These are phyloP conservation scores for Daldinia caldariorum DNA, from an alignment of 495 filamentous ascomycete species.

Conservation along the genomic window DNA sequence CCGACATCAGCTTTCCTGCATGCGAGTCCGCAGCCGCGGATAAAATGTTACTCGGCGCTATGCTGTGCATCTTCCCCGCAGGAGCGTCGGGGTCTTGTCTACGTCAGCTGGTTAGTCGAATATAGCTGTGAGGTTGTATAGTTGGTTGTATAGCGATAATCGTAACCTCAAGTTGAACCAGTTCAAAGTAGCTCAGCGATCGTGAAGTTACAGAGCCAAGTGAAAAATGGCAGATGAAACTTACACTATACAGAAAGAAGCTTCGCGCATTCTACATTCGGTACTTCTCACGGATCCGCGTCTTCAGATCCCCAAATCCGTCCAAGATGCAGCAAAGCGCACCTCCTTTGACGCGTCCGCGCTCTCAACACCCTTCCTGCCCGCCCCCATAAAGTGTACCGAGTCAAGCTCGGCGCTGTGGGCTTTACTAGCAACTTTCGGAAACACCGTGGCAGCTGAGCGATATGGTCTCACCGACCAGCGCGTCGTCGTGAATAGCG, in stretches of 20 bases:
- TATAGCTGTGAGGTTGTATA: neutral
- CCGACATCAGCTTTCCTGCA: constrained; percentile 17
- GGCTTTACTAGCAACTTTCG: constrained; percentile 45
- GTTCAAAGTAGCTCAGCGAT: neutral
- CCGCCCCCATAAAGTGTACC: constrained; percentile 45
- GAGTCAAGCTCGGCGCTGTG: constrained; percentile 46
- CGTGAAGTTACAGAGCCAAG: neutral
- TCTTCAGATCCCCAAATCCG: constrained; percentile 33
- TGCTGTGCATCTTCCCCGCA: constrained; percentile 29
- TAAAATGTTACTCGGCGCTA: constrained; percentile 26
- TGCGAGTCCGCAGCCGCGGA: constrained; percentile 18
- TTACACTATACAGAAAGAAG: constrained; percentile 45
- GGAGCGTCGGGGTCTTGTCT: neutral
- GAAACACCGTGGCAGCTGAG: constrained; percentile 39
- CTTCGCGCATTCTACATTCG: constrained; percentile 40
- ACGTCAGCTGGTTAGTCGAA: constrained; percentile 11
- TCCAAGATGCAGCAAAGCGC: constrained; percentile 27
- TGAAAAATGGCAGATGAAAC: constrained; percentile 18
- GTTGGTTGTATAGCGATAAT: too few relatives aligned
- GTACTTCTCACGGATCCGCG: constrained; percentile 39
- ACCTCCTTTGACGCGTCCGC: constrained; percentile 41
- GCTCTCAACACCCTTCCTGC: constrained; percentile 37
- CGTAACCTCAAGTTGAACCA: neutral
- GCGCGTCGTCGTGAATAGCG: constrained; percentile 45
- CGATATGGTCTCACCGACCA: constrained; percentile 38